Percentiles rank a stretch among this genome's conserved stretches.
These are phyloP conservation scores for Boeremia lycopersici DNA, from an alignment of 2,329 filamentous ascomycete genomes.

Conservation along the genomic window DNA sequence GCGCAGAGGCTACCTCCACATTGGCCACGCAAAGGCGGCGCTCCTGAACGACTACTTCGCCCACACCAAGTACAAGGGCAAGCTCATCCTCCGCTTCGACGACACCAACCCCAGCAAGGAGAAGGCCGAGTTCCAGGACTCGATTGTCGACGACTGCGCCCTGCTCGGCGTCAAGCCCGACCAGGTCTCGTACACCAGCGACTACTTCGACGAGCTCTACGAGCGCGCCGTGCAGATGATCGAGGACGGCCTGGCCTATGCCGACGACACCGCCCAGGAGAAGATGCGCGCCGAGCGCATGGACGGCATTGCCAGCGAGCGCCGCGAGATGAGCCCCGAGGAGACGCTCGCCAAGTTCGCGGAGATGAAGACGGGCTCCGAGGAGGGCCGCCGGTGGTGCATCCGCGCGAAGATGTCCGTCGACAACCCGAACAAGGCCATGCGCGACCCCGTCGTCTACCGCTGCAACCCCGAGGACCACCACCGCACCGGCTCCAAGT, in stretches of 20 bases:
- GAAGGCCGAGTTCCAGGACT: constrained; percentile 93
- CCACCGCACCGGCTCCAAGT: constrained; percentile 77
- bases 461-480: constrained; percentile 79
- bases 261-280: constrained; percentile 91
- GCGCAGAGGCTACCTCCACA: constrained; percentile 79
- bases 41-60: constrained; percentile 96
- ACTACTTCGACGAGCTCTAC: constrained; percentile 94
- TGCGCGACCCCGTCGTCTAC: constrained; percentile 97
- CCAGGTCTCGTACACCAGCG: constrained; percentile 84
- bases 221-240: constrained; percentile 84
- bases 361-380: constrained; percentile 87
- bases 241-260: constrained; percentile 85
- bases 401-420: constrained; percentile 93
- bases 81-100: constrained; percentile 88
- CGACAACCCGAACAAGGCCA: constrained; percentile 91
- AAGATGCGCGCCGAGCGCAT: constrained; percentile 85
- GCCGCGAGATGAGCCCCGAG: constrained; percentile 78
- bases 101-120: constrained; percentile 98
- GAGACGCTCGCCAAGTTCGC: constrained; percentile 86
- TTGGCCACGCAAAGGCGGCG: constrained; percentile 93
- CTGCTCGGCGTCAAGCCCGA: constrained; percentile 93
- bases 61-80: constrained; percentile 90
- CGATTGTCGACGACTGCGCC: constrained; percentile 88
- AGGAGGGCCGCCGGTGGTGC: constrained; percentile 82
- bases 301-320: constrained; percentile 80